Conservation (phyloP, 179 eudicot species). For the Beta corolliflora region DNA sequence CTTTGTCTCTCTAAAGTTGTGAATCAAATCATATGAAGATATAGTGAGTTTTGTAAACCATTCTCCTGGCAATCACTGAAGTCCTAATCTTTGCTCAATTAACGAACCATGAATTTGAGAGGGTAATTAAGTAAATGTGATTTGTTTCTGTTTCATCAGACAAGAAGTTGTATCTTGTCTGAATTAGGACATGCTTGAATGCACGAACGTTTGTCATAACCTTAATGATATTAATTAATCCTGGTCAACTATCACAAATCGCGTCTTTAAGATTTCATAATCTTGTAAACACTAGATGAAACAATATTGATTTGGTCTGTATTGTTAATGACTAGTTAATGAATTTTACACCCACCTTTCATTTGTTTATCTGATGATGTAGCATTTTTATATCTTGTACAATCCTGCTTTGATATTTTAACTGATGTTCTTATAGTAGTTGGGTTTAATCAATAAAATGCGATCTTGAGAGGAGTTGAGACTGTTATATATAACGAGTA, state of each 20-base stretch:
- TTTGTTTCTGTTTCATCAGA: constrained; percentile 23
- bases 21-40: background rate
- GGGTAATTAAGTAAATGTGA: too few species aligned
- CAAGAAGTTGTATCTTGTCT: constrained; percentile 19
- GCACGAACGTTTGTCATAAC: constrained; percentile 4
- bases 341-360: background rate
- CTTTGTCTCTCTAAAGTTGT: background rate
- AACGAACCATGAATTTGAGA: too few species aligned
- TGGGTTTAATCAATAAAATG: constrained; percentile 23
- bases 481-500: constrained; percentile 19
- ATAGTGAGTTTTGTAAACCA: background rate
- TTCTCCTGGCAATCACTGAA: background rate
- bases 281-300: constrained; percentile 2
- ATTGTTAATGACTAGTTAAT: background rate
- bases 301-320: constrained; percentile 6
- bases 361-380: background rate
- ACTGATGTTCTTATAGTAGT: constrained; percentile 12
- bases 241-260: constrained; percentile 16
- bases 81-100: too few species aligned
- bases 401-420: constrained; percentile 12
- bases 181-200: constrained; percentile 21
- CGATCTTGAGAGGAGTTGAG: constrained; percentile 12
- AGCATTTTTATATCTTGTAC: background rate
- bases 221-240: constrained; percentile 9
- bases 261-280: constrained; percentile 23